Base-by-base conservation (phyloP, 202 grass and related monocot species). In the Bolboschoenoplectus hybrid region DNA sequence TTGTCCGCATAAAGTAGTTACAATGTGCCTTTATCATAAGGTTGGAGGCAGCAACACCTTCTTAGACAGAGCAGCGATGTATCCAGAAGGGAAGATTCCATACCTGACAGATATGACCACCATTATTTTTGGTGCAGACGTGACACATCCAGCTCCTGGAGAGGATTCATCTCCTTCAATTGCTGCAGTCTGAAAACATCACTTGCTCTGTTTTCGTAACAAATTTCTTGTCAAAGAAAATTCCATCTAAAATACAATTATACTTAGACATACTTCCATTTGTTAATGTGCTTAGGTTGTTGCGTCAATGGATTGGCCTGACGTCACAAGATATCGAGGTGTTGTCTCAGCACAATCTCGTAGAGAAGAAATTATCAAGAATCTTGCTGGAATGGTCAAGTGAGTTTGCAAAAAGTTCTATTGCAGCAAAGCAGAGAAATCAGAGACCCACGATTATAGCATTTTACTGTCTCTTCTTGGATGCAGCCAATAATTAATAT, bases 61-160 rank as follows among this genome's bases (percentile, higher is more conserved):
- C 67, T 90, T 97, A 60, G 68, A 91, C 55, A 82, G 82, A 68
- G 89, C 86, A 38, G 80, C 90, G 5, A 26, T 26, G 26, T 26
- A 67, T 2, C 86, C 80, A 84, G n/a, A 88, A 87, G 82, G 79
- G 26, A 26, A 75, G 4, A 91, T 97, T 67, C 94, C 89, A 1
- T 85, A 84, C 75, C 87, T 93, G 70, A 89, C 87, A 13, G 94
- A 97, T 81, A 79, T 72, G 36, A 86, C 89, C 57, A 93, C 91
- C 49, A 95, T 93, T 53, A 91, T 95, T 71, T 93, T 95, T 85
- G 93, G 93, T 7, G 93, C 93, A 75, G 93, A 95, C 85, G 93
- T 93, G n/a, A 93, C 91, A 62, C 93, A 93, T 70, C 91, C 89
- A 12, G 87, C 90, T 72, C 90, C 89, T 75, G 93, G 93, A 81